These are phyloP conservation scores for Bolboschoenoplectus hybrid DNA, from an alignment of 202 grass and related monocot genomes.

Conservation along the genomic window DNA sequence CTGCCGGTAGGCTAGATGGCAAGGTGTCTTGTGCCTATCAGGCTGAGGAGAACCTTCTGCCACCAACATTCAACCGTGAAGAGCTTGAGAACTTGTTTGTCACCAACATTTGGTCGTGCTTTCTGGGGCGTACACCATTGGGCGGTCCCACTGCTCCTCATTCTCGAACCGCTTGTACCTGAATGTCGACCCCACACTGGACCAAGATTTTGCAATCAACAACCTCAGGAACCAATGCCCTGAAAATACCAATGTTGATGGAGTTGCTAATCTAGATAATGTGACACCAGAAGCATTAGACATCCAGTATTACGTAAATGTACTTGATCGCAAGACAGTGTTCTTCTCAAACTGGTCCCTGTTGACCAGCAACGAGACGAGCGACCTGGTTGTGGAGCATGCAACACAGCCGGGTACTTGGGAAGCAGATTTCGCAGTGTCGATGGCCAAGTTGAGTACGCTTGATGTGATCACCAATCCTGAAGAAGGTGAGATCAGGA, in stretches of 20 bases:
- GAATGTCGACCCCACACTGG: constrained; percentile 23
- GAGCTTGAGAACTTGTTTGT: constrained; percentile 39
- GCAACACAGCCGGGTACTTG: constrained; percentile 29
- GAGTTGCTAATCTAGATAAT: neutral
- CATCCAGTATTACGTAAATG: constrained; percentile 46
- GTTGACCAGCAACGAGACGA: neutral
- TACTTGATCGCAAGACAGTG: constrained; percentile 26
- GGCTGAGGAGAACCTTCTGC: constrained; percentile 33
- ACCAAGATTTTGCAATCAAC: neutral
- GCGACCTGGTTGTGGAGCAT: constrained; percentile 18
- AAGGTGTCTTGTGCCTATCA: constrained; percentile 26
- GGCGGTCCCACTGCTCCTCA: constrained; percentile 11
- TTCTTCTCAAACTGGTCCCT: constrained; percentile 45
- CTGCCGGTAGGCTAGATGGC: constrained; percentile 47
- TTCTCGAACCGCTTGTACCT: constrained; percentile 6
- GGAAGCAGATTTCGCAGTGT: constrained; percentile 40
- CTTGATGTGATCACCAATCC: constrained; percentile 36
- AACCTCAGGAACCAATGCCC: neutral
- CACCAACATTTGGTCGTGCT: constrained; percentile 49
- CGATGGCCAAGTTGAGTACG: constrained; percentile 48
- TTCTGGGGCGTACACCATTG: constrained; percentile 27
- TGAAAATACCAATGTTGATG: neutral
- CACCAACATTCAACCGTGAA: neutral
- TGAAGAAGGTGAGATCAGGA: constrained; percentile 31
- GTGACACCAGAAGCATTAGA: constrained; percentile 33